These are phyloP conservation scores for Lactifluus hygrophoroides DNA, from an alignment of 768 basidiomycete species.

Conservation along the genomic window DNA sequence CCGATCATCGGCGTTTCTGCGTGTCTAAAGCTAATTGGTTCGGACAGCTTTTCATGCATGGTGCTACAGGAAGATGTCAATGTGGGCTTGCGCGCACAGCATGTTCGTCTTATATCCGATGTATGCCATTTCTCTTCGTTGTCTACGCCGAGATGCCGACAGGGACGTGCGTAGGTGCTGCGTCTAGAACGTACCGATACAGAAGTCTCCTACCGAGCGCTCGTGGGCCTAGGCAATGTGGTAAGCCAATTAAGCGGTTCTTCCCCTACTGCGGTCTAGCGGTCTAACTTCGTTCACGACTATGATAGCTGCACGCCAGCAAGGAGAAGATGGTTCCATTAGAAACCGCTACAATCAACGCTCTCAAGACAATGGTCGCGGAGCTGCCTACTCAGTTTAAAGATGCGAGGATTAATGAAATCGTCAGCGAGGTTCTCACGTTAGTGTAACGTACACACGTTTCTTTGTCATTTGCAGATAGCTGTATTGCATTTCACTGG, in stretches of 20 bases:
- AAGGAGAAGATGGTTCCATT: conserved; percentile 32
- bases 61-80: conserved; percentile 37
- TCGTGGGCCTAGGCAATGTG: conserved; percentile 67
- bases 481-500: background rate
- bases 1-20: background rate
- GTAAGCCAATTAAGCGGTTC: conserved; percentile 33
- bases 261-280: conserved; percentile 8
- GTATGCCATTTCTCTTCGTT: conserved; percentile 29
- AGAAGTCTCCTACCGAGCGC: conserved; percentile 61
- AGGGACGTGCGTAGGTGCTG: conserved; percentile 30
- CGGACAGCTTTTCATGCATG: conserved; percentile 56
- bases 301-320: conserved; percentile 40
- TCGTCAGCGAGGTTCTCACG: conserved; percentile 40
- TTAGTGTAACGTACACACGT: conserved; percentile 28
- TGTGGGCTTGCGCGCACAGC: conserved; percentile 32
- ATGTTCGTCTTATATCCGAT: conserved; percentile 38
- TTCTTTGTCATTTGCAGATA: background rate
- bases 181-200: conserved; percentile 46
- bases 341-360: conserved; percentile 32
- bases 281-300: background rate
- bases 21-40: conserved; percentile 7
- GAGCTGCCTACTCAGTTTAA: conserved; percentile 39
- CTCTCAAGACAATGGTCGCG: conserved; percentile 34
- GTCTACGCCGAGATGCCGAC: conserved; percentile 1
- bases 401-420: conserved; percentile 49